phyloP scores from a whole-genome alignment of 331 rosid genomes.

The Phaseolus coccineus region DNA sequence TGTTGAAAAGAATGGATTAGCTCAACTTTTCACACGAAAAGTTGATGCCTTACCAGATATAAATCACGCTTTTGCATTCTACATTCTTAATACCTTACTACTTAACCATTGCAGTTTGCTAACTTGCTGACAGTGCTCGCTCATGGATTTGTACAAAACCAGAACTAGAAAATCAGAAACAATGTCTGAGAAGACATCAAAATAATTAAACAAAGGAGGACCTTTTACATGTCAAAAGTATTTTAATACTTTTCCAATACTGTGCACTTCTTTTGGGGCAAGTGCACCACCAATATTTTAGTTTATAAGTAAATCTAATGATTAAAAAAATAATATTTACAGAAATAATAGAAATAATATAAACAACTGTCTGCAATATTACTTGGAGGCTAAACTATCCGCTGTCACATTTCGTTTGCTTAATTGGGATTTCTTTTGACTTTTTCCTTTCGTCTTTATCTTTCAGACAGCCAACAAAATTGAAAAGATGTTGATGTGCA shows the following conservation, averaged over 20 bases:
- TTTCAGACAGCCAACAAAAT: conserved; percentile 19
- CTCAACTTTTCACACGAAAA: conserved; percentile 43
- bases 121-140: background rate
- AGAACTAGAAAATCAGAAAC: conserved; percentile 1
- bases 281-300: background rate
- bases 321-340: background rate
- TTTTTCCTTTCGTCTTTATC: conserved; percentile 23
- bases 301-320: background rate
- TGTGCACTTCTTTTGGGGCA: background rate
- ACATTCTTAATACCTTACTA: conserved; percentile 14
- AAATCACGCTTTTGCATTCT: conserved; percentile 15
- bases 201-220: conserved; percentile 3
- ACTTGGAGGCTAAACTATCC: background rate
- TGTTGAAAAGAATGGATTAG: conserved; percentile 42
- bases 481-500: conserved; percentile 34
- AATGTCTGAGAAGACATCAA: background rate
- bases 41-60: conserved; percentile 40
- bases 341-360: background rate
- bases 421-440: conserved; percentile 7
- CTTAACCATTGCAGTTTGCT: background rate
- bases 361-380: background rate
- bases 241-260: background rate
- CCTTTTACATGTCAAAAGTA: conserved; percentile 11
- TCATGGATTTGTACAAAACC: conserved; percentile 20
- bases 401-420: background rate